These are phyloP conservation scores for Epithele typhae DNA, from an alignment of 768 basidiomycete species.

Conservation along the genomic window DNA sequence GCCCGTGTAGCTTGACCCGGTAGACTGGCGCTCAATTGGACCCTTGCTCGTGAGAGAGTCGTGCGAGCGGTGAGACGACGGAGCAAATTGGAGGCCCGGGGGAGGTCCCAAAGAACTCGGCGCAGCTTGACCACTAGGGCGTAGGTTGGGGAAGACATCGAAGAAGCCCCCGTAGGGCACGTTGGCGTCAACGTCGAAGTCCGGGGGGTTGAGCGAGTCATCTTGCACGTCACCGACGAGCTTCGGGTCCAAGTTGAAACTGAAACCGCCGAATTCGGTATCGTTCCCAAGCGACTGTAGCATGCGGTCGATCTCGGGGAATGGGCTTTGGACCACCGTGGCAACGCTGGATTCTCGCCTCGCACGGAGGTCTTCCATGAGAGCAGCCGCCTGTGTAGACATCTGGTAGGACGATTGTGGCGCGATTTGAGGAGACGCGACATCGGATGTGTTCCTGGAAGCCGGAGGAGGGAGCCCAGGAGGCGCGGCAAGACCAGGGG, in stretches of 20 bases:
- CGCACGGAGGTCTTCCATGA: slow-evolving; percentile 79
- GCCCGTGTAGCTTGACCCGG: slow-evolving; percentile 57
- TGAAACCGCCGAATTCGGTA: slow-evolving; percentile 64
- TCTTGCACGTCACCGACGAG: slow-evolving; percentile 47
- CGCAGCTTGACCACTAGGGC: slow-evolving; percentile 19
- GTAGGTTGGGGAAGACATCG: slow-evolving; percentile 66
- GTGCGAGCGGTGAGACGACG: slow-evolving; percentile 49
- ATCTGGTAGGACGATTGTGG: slow-evolving; percentile 75
- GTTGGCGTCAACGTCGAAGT: slow-evolving; percentile 44
- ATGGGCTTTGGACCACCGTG: slow-evolving; percentile 50
- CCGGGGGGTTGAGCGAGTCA: slow-evolving; percentile 34
- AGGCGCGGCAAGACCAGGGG: slow-evolving; percentile 57
- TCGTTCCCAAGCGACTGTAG: slow-evolving; percentile 67
- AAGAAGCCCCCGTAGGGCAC: slow-evolving; percentile 65
- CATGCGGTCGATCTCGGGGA: slow-evolving; percentile 88
- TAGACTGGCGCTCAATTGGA: slow-evolving; percentile 42
- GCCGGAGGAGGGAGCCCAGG: slow-evolving; percentile 41
- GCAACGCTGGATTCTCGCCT: slow-evolving; percentile 57
- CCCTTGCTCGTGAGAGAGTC: slow-evolving; percentile 44
- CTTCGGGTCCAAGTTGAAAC: slow-evolving; percentile 82
- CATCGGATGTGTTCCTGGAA: slow-evolving; percentile 41
- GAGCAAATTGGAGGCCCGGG: slow-evolving; percentile 50
- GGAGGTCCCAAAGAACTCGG: slow-evolving; percentile 40
- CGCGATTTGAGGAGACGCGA: slow-evolving; percentile 46
- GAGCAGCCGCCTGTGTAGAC: slow-evolving; percentile 78